These are phyloP conservation scores for Dryas drummondii DNA, from an alignment of 306 rosid genomes.

Conservation along the genomic window DNA sequence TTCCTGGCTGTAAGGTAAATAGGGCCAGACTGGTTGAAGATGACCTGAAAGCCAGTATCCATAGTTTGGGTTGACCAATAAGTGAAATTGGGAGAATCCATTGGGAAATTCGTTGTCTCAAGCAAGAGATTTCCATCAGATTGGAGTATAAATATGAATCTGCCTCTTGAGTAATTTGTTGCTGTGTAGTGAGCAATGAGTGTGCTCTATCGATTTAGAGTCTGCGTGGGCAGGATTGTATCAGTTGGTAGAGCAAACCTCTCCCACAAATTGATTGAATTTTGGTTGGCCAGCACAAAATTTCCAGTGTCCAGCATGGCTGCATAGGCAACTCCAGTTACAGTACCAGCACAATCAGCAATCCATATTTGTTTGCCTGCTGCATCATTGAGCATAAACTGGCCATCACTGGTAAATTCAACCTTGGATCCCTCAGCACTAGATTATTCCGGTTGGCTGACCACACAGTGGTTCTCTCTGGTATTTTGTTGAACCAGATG, in stretches of 20 bases:
- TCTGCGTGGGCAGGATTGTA: conserved; percentile 54
- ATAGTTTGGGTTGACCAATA: background rate
- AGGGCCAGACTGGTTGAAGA: conserved; percentile 45
- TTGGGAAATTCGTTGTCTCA: conserved; percentile 40
- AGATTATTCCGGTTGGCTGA: conserved; percentile 31
- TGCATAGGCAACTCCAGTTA: conserved; percentile 22
- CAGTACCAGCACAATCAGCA: background rate
- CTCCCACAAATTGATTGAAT: conserved; percentile 32
- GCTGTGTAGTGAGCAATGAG: conserved; percentile 31
- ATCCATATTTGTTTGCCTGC: conserved; percentile 13
- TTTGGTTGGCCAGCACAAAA: conserved; percentile 21
- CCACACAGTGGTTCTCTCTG: conserved; percentile 46
- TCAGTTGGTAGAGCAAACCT: conserved; percentile 53
- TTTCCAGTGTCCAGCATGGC: conserved; percentile 33
- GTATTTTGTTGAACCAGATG: conserved; percentile 41
- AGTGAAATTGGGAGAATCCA: background rate
- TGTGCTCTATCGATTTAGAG: background rate
- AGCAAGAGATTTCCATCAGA: conserved; percentile 6
- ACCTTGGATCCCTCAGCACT: conserved; percentile 37
- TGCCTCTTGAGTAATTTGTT: conserved; percentile 43
- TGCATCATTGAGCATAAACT: conserved; percentile 31
- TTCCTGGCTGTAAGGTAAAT: conserved; percentile 12
- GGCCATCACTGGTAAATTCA: conserved; percentile 34
- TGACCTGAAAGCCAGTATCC: conserved; percentile 16
- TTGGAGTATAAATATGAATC: conserved; percentile 36